Evolutionary conservation across 345 rosid species (phyloP), one percentile per base, ranked within the genome.

Genomic region (Erysimum cheiranthoides): DNA sequence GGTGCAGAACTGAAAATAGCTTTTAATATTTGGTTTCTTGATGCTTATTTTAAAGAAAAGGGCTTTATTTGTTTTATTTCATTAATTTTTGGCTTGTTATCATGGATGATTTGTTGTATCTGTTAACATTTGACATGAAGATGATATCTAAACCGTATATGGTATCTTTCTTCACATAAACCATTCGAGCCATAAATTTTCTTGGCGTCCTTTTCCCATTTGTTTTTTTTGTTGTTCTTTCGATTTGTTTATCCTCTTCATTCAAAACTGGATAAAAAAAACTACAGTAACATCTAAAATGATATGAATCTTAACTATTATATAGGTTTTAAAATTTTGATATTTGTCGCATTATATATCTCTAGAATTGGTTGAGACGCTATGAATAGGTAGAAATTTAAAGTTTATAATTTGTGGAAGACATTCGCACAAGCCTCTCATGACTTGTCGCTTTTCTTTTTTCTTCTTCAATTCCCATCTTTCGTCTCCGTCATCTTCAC

Each of bases 1-100:
- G 79, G 92, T 78, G 35, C 86, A 81, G 82, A 81, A 68, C 68
- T 78, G 73, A 78, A 40, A 13, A 25, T 9, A 51, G 30, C 12
- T 57, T 27, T 25, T 21, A 4, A 10, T 12, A n/a, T 30, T 52
- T 36, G 46, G 28, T 62, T 36, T 74, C 65, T 46, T 70, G 71
- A 27, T 70, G 60, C 80, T 42, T 57, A 28, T 58, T 67, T 11
- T 3, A 28, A 16, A 30, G 57, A 51, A 51, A 28, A 28, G 40
- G 10, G 54, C 43, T 32, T 18, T 62, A 30, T 77, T 70, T 56
- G 46, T 62, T 69, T 54, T 10, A 71, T 66, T 78, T 71, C 54
- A 65, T 78, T 78, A 34, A 58, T 71, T 78, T 66, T 78, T 78
- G 73, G 77, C 27, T 72, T 71, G 43, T 70, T 70, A 12, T 70